Evolutionary conservation across 116 monocot species (phyloP).

Genomic region (Dioscorea cayenensis): DNA sequence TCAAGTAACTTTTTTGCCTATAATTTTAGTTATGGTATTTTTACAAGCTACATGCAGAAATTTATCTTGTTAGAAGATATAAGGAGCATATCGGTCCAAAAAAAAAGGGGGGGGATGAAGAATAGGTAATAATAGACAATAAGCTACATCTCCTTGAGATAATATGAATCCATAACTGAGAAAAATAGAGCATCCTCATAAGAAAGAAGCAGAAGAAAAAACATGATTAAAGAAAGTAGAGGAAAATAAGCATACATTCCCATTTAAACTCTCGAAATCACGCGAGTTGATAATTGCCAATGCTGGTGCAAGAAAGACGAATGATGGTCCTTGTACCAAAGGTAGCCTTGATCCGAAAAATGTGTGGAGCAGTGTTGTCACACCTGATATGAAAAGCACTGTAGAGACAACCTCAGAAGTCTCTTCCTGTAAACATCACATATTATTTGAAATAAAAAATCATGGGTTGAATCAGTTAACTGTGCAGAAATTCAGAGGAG

Average conservation of each 20-base stretch:
- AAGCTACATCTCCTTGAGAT: too few relatives aligned
- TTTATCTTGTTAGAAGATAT: too few relatives aligned
- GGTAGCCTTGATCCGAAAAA: constrained; percentile 83
- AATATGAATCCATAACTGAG: too few relatives aligned
- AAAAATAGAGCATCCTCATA: background rate
- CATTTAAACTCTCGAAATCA: constrained; percentile 63
- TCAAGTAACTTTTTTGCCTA: too few relatives aligned
- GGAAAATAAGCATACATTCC: constrained; percentile 47
- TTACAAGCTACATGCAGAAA: too few relatives aligned
- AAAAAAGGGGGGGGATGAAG: too few relatives aligned
- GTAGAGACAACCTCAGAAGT: constrained; percentile 81
- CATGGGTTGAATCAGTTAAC: background rate
- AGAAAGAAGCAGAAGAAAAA: background rate
- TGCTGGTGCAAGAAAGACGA: constrained; percentile 87
- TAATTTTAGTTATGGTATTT: too few relatives aligned
- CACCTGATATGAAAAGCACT: constrained; percentile 72
- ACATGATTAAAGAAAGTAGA: background rate
- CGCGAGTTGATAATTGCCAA: constrained; percentile 81
- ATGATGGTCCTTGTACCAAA: constrained; percentile 86
- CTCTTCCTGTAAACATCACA: constrained; percentile 60
- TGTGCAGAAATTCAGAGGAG: background rate
- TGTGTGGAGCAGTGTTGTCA: constrained; percentile 87
- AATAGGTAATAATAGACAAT: too few relatives aligned
- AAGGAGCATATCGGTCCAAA: too few relatives aligned
- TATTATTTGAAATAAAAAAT: background rate